These are phyloP conservation scores for Lachancea meyersii DNA, from an alignment of 805 yeast genomes.

Conservation along the genomic window DNA sequence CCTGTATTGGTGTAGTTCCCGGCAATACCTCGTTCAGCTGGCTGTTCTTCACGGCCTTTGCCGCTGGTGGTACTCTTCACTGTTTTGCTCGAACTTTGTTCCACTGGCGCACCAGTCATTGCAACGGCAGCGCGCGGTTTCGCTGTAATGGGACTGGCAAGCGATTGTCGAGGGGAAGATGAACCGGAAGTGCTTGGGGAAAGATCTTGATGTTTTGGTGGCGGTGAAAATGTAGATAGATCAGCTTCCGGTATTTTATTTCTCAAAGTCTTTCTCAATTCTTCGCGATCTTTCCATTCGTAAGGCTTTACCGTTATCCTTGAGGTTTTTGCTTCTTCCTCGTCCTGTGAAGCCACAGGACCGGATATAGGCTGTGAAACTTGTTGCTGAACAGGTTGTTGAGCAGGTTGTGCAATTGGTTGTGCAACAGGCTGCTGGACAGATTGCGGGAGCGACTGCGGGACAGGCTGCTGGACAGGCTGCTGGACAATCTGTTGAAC, in stretches of 20 bases:
- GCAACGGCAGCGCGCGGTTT: not conserved
- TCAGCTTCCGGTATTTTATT: slow-evolving; percentile 15
- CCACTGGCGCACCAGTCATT: not conserved
- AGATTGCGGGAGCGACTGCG: not conserved
- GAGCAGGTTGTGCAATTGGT: not conserved
- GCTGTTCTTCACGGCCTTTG: not conserved
- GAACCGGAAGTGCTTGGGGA: slow-evolving; percentile 3
- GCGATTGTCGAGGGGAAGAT: not conserved
- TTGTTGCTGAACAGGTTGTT: not conserved
- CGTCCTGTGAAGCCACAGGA: not conserved
- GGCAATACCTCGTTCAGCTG: slow-evolving; percentile 3
- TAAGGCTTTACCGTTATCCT: slow-evolving; percentile 18
- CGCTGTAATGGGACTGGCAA: not conserved
- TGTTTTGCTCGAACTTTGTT: not conserved
- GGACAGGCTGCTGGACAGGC: not conserved
- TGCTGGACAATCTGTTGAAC: not conserved
- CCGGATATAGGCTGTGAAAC: not conserved
- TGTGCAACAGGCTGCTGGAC: not conserved
- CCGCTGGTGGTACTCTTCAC: not conserved
- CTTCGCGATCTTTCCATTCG: slow-evolving; percentile 13
- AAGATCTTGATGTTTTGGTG: slow-evolving; percentile 29
- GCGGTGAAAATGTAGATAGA: slow-evolving; percentile 22
- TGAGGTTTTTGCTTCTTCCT: not conserved
- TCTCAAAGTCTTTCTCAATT: slow-evolving; percentile 10
- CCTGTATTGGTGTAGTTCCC: slow-evolving; percentile 16